phyloP scores from a whole-genome alignment of 352 stramenopile genomes.

The Peronospora destructor region DNA sequence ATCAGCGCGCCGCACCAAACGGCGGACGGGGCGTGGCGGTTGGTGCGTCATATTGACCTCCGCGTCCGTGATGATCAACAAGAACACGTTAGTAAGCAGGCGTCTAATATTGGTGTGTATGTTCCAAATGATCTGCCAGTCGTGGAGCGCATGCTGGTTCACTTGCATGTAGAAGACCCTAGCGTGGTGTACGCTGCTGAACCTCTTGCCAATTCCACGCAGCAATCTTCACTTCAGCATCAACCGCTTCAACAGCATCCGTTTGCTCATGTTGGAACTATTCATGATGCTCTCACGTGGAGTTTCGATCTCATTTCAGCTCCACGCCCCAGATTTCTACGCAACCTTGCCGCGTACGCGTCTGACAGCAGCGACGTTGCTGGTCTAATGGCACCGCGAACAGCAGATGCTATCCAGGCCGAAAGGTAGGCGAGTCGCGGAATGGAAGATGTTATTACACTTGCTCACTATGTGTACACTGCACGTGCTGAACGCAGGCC shows the following conservation, averaged over 20 bases:
- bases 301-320: slow-evolving; percentile 66
- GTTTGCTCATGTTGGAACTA: slow-evolving; percentile 48
- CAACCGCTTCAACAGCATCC: slow-evolving; percentile 27
- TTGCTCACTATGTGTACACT: neutral
- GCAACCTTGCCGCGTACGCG: slow-evolving; percentile 53
- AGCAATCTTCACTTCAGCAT: slow-evolving; percentile 14
- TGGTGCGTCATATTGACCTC: slow-evolving; percentile 68
- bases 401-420: slow-evolving; percentile 36
- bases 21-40: slow-evolving; percentile 45
- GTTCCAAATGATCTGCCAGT: slow-evolving; percentile 47
- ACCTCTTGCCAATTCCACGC: slow-evolving; percentile 7
- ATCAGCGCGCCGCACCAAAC: slow-evolving; percentile 56
- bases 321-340: slow-evolving; percentile 52
- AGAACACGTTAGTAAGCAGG: slow-evolving; percentile 41
- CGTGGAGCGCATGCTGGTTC: slow-evolving; percentile 46
- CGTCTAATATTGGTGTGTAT: slow-evolving; percentile 76
- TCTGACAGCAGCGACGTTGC: slow-evolving; percentile 43
- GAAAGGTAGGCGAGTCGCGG: slow-evolving; percentile 25
- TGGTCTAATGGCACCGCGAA: slow-evolving; percentile 39
- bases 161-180: slow-evolving; percentile 43
- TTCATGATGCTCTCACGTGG: slow-evolving; percentile 70
- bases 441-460: neutral
- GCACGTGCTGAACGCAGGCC: slow-evolving; percentile 11
- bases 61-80: slow-evolving; percentile 41
- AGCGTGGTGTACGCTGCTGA: slow-evolving; percentile 42